Evolutionary conservation across 1,139 yeast species (phyloP), one percentile per base, ranked within the genome.

Genomic region (Candida sanyaensis): DNA sequence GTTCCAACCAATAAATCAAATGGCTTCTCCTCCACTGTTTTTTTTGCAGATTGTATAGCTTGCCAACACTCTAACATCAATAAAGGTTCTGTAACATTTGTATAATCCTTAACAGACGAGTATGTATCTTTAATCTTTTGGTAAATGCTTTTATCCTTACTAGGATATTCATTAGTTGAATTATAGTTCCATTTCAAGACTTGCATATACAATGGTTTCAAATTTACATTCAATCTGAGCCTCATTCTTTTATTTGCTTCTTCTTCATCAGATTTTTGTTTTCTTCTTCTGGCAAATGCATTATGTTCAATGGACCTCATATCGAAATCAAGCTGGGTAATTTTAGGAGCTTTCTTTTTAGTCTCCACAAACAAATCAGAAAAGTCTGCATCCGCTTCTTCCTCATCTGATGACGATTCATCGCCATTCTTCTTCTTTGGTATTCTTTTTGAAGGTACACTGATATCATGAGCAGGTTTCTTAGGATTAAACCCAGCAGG

Each of bases 61-160:
- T 92, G 96, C 98, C 98, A 95, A 54, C 96, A 88, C 69, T 95
- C 99, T 41, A 92, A 69, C 68, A 92, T 71, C 42, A 95, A 69
- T 42, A 95, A 71, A 0, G 99, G 98, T 56, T 85, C 90, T 60
- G 89, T 86, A 0, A 80, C 74, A 33, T 73, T 70, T 43, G 78
- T 78, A 61, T 95, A 95, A 5, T 87, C 90, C 12, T 70, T 73
- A 2, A 84, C 83, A 48, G 80, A 73, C 0, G 59, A 54, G 61
- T 88, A 93, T 1, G 64, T 55, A 46, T 78, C 77, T 43, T 73
- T 70, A 1, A 73, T 71, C 6, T 65, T 63, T 6, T 61, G 64
- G 53, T 77, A 80, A 4, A 64, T 62, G 10, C 69, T 71, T 7
- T 62, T 57, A 36, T 75, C 80, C 9, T 74, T 76, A 1, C 66